Evolutionary conservation across 805 yeast genomes (phyloP).

Genomic region (Maudiozyma barnettii): DNA sequence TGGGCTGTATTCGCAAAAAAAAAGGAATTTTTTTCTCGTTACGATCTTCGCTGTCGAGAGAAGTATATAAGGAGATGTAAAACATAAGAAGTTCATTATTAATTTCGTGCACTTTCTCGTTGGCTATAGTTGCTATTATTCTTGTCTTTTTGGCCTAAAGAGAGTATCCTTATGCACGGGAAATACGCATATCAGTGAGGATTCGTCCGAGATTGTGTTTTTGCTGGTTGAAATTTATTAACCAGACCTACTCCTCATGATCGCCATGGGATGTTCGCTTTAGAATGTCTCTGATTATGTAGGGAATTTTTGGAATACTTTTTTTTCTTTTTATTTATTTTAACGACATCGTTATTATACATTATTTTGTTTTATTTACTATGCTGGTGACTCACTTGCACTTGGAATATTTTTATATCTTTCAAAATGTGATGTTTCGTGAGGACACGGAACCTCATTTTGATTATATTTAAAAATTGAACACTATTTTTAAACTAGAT

Average conservation of each 20-base stretch:
- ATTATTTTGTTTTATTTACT: too few relatives aligned
- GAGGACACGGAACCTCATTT: not conserved
- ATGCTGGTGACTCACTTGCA: not conserved
- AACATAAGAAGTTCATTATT: too few relatives aligned
- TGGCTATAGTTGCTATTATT: not conserved
- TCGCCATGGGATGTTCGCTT: conserved; percentile 35
- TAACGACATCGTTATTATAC: not conserved
- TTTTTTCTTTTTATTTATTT: conserved; percentile 3
- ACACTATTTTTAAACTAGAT: too few relatives aligned
- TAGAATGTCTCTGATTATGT: conserved; percentile 31
- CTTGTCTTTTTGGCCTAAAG: conserved; percentile 5
- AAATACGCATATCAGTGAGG: conserved; percentile 99
- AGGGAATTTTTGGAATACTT: conserved; percentile 69
- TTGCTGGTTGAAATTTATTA: conserved; percentile 98
- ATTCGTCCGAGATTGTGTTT: conserved; percentile 99
- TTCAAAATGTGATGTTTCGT: not conserved
- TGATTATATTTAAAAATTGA: not conserved
- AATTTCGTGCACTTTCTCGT: too few relatives aligned
- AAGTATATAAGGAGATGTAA: too few relatives aligned
- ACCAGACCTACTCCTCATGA: conserved; percentile 74
- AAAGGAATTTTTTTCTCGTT: too few relatives aligned
- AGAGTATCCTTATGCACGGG: conserved; percentile 98
- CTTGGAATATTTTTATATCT: not conserved
- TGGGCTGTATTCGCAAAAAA: too few relatives aligned
- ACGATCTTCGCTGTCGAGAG: too few relatives aligned